Evolutionary conservation across 2,329 filamentous ascomycete genomes (phyloP).

Genomic region (Chrysoporthe austroafricana): DNA sequence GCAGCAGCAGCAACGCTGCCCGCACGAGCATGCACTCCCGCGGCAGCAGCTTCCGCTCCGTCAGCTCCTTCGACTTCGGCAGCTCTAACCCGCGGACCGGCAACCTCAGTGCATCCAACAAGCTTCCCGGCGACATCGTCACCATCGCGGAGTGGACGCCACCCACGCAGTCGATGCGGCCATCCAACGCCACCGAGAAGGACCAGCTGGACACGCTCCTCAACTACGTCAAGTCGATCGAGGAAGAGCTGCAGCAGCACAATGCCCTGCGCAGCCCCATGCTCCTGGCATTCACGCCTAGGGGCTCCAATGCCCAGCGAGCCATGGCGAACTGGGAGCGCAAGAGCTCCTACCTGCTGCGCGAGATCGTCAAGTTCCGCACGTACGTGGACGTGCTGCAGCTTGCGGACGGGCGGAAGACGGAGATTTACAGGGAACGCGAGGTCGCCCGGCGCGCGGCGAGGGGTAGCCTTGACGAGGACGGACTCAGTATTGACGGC

Average conservation of each 20-base stretch:
- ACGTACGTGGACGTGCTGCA: constrained; percentile 90
- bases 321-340: constrained; percentile 97
- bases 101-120: constrained; percentile 42
- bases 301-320: constrained; percentile 77
- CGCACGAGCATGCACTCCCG: constrained; percentile 52
- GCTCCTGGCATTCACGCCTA: constrained; percentile 85
- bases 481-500: constrained; percentile 35
- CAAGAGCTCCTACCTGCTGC: constrained; percentile 87
- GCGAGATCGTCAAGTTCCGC: constrained; percentile 94
- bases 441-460: constrained; percentile 55
- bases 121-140: constrained; percentile 83
- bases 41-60: constrained; percentile 53
- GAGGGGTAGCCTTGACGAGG: constrained; percentile 50
- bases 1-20: constrained; percentile 53
- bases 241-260: constrained; percentile 82
- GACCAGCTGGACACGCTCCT: constrained; percentile 79
- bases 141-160: constrained; percentile 87
- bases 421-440: constrained; percentile 70
- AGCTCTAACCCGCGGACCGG: constrained; percentile 57
- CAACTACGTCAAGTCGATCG: constrained; percentile 82
- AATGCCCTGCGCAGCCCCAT: constrained; percentile 87
- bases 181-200: constrained; percentile 75
- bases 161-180: constrained; percentile 87
- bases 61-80: constrained; percentile 65
- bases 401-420: constrained; percentile 70